These are phyloP conservation scores for Saccharomycopsis sp. DNA, from an alignment of 805 yeast genomes.

Conservation along the genomic window DNA sequence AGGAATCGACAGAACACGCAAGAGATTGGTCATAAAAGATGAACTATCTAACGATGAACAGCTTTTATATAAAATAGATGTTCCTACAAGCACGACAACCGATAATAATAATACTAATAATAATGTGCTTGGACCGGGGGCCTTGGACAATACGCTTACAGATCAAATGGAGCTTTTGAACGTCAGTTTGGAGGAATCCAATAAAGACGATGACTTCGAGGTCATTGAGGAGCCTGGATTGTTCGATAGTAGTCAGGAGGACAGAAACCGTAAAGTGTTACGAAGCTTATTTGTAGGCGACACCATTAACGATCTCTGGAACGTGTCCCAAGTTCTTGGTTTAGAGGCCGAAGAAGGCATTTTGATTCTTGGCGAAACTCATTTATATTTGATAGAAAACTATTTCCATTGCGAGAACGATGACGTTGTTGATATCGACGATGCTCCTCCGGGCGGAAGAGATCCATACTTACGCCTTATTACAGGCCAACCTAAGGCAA, in stretches of 20 bases:
- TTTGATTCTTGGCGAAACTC: slow-evolving; percentile 58
- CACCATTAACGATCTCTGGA: slow-evolving; percentile 63
- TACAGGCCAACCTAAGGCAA: slow-evolving; percentile 38
- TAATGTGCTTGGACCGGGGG: neutral
- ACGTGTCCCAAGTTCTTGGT: slow-evolving; percentile 69
- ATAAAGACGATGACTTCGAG: slow-evolving; percentile 34
- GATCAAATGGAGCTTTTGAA: slow-evolving; percentile 22
- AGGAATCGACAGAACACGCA: slow-evolving; percentile 61
- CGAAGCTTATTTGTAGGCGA: slow-evolving; percentile 67
- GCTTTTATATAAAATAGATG: slow-evolving; percentile 35
- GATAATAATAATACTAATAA: neutral
- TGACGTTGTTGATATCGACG: slow-evolving; percentile 55
- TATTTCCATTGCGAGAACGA: slow-evolving; percentile 52
- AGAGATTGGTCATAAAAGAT: slow-evolving; percentile 49
- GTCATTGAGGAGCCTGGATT: slow-evolving; percentile 36
- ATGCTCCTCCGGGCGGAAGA: slow-evolving; percentile 53
- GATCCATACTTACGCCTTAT: slow-evolving; percentile 67
- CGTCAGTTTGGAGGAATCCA: slow-evolving; percentile 23
- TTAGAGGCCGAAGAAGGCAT: slow-evolving; percentile 72
- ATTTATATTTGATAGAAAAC: slow-evolving; percentile 62
- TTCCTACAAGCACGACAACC: slow-evolving; percentile 27
- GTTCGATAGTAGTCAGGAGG: slow-evolving; percentile 42
- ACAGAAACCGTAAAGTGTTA: slow-evolving; percentile 67
- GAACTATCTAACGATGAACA: slow-evolving; percentile 40
- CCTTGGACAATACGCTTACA: slow-evolving; percentile 12